Evolutionary conservation across 148 eudicot genomes (phyloP).

Genomic region (Diospyros lotus): DNA sequence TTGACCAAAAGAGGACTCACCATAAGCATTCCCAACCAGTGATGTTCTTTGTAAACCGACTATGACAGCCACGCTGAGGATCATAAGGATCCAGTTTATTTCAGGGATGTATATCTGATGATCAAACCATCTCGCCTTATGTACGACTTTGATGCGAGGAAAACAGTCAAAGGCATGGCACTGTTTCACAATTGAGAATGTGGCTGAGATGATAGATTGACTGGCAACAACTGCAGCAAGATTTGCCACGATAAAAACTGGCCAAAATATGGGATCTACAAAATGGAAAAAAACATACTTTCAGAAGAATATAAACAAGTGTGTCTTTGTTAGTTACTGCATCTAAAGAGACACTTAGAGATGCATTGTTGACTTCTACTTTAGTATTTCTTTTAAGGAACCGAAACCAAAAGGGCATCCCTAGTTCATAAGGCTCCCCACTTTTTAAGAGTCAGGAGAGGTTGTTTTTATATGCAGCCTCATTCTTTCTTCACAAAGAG

Average conservation of each 20-base stretch:
- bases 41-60: slow-evolving; percentile 38
- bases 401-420: no score
- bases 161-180: slow-evolving; percentile 48
- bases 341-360: neutral
- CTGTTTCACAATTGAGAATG: slow-evolving; percentile 46
- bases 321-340: neutral
- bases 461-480: no score
- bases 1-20: slow-evolving; percentile 16
- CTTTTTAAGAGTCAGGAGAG: no score
- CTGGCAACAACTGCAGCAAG: slow-evolving; percentile 40
- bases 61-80: slow-evolving; percentile 34
- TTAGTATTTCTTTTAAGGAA: neutral
- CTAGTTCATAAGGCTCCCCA: no score
- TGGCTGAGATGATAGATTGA: slow-evolving; percentile 47
- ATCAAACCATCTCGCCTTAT: slow-evolving; percentile 39
- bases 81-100: slow-evolving; percentile 53
- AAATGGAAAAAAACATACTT: neutral
- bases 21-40: slow-evolving; percentile 45
- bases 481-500: no score
- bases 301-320: neutral
- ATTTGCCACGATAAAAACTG: slow-evolving; percentile 38
- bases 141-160: slow-evolving; percentile 47
- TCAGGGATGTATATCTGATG: slow-evolving; percentile 49
- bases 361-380: neutral
- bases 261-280: slow-evolving; percentile 46